Evolutionary conservation across 1,139 yeast genomes (phyloP).

Genomic region (Kodamaea sp.): DNA sequence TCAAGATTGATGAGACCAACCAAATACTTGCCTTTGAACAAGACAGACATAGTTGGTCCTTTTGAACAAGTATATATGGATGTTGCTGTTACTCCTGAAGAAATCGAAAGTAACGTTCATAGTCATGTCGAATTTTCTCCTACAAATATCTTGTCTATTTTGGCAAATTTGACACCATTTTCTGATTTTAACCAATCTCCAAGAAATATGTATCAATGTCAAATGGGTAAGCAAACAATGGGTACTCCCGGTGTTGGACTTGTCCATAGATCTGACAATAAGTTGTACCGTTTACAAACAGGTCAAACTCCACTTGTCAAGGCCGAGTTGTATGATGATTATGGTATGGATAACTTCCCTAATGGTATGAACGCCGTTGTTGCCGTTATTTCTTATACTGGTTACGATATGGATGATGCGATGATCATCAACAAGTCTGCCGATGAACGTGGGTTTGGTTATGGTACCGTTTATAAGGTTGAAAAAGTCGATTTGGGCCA

Average conservation of each 20-base stretch:
- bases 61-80: slow-evolving; percentile 97
- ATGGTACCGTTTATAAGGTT: slow-evolving; percentile 93
- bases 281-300: slow-evolving; percentile 83
- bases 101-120: slow-evolving; percentile 76
- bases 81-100: slow-evolving; percentile 92
- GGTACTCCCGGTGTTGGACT: slow-evolving; percentile 99
- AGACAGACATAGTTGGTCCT: slow-evolving; percentile 88
- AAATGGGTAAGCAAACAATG: slow-evolving; percentile 99
- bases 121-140: slow-evolving; percentile 94
- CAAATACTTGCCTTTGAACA: slow-evolving; percentile 79
- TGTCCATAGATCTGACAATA: slow-evolving; percentile 90
- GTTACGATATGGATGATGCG: slow-evolving; percentile 99
- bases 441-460: slow-evolving; percentile 96
- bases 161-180: slow-evolving; percentile 95
- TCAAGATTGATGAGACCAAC: slow-evolving; percentile 97
- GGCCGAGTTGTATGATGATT: slow-evolving; percentile 89
- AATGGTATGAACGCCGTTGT: slow-evolving; percentile 98
- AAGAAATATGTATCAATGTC: slow-evolving; percentile 99
- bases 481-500: slow-evolving; percentile 82
- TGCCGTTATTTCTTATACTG: slow-evolving; percentile 97
- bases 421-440: slow-evolving; percentile 97
- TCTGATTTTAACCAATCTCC: slow-evolving; percentile 99
- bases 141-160: slow-evolving; percentile 86
- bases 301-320: slow-evolving; percentile 98
- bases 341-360: slow-evolving; percentile 98